A percentile compares a stretch with the other conserved stretches of the same genome.
phyloP scores from a whole-genome alignment of 1,139 yeast species.

The Geotrichum restrictum region DNA sequence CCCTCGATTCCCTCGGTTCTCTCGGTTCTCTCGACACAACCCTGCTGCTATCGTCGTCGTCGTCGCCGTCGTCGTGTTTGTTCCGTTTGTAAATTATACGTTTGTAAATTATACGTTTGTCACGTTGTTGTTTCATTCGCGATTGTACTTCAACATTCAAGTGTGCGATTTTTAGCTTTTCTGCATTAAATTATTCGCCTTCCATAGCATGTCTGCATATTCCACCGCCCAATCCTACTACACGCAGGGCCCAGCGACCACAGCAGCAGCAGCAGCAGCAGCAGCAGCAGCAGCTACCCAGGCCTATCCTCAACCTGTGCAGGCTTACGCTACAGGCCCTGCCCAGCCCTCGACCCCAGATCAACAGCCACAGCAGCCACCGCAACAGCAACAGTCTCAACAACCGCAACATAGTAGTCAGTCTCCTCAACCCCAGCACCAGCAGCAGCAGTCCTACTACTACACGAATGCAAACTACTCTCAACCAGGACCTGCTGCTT shows the following conservation, averaged over 20 bases:
- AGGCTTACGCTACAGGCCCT: constrained; percentile 6
- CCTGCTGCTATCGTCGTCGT: too few species aligned
- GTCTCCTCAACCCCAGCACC: constrained; percentile 12
- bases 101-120: background rate
- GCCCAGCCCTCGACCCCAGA: constrained; percentile 13
- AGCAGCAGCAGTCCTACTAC: constrained; percentile 13
- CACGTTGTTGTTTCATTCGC: background rate
- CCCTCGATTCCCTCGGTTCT: too few species aligned
- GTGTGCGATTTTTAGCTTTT: constrained; percentile 4
- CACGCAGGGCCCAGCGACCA: constrained; percentile 12
- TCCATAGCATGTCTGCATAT: constrained; percentile 20
- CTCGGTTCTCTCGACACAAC: too few species aligned
- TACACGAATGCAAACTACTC: constrained; percentile 13
- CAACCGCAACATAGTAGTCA: constrained; percentile 22
- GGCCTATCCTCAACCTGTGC: constrained; percentile 19
- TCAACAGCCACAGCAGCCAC: constrained; percentile 14
- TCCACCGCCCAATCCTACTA: constrained; percentile 19
- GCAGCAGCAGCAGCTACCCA: background rate
- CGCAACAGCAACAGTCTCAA: constrained; percentile 19
- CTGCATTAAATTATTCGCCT: constrained; percentile 6
- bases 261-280: constrained; percentile 17
- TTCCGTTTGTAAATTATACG: too few species aligned
- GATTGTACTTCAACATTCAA: too few species aligned
- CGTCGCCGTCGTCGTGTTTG: too few species aligned
- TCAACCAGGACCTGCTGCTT: constrained; percentile 13